These are phyloP conservation scores for Dissophora globulifera DNA, from an alignment of 192 early-diverging fungal species.

Conservation along the genomic window DNA sequence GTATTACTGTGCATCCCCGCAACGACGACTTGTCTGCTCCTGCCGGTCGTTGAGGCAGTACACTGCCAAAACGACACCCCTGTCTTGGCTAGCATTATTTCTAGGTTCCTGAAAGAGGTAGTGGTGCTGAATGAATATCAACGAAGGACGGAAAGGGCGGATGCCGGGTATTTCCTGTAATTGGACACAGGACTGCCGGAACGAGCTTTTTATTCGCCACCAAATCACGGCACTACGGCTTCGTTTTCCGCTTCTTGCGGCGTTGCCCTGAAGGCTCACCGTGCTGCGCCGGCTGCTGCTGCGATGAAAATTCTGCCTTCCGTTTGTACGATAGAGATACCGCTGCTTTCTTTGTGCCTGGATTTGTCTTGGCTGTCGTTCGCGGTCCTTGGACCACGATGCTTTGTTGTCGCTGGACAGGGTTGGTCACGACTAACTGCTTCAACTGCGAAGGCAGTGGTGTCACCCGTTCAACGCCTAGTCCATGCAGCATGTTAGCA, in stretches of 20 bases:
- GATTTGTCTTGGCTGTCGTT: background rate
- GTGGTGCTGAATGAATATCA: too few species aligned
- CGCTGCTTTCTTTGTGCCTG: background rate
- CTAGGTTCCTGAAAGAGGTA: background rate
- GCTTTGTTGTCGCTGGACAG: background rate
- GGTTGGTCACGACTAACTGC: slow-evolving; percentile 5
- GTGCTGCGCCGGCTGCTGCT: background rate
- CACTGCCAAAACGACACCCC: slow-evolving; percentile 14
- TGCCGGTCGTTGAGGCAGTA: background rate
- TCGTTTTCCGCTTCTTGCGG: background rate
- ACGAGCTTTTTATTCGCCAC: background rate
- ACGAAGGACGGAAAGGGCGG: background rate
- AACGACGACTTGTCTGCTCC: background rate
- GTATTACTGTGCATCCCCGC: background rate
- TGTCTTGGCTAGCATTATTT: slow-evolving; percentile 16
- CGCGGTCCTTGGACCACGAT: background rate
- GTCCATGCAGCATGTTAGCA: slow-evolving; percentile 54
- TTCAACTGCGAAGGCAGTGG: slow-evolving; percentile 57
- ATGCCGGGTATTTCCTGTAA: too few species aligned
- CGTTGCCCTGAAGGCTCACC: background rate
- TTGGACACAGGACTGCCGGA: too few species aligned
- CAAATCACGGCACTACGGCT: background rate
- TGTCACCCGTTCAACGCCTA: slow-evolving; percentile 55
- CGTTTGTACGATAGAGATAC: background rate
- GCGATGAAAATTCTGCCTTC: background rate